Evolutionary conservation across 345 rosid species (phyloP).

Genomic region (Citrus cavaleriei): DNA sequence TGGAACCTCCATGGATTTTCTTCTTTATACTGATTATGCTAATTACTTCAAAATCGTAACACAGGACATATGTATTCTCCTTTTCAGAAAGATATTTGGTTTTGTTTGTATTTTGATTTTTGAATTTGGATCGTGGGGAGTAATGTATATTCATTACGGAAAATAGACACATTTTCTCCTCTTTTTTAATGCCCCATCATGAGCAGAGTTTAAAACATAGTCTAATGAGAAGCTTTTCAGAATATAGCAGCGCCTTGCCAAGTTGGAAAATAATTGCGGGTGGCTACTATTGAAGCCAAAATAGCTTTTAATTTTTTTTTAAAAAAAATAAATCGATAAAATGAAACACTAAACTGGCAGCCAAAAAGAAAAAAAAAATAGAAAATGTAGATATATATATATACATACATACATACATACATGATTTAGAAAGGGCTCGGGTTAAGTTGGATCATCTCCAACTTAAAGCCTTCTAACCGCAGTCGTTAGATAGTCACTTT

Average conservation of each 20-base stretch:
- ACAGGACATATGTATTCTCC: too few species aligned
- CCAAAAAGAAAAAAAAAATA: too few species aligned
- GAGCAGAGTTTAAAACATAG: neutral
- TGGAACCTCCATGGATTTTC: neutral
- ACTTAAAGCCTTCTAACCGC: too few species aligned
- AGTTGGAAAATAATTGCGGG: neutral
- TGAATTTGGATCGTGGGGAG: constrained; percentile 3
- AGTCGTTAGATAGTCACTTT: too few species aligned
- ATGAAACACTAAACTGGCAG: too few species aligned
- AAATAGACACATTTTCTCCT: neutral
- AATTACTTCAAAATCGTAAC: too few species aligned
- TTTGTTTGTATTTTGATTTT: neutral
- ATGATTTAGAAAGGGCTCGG: too few species aligned
- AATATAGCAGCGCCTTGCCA: neutral
- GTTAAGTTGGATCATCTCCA: too few species aligned
- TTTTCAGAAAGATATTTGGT: neutral
- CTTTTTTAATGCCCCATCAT: neutral
- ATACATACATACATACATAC: too few species aligned
- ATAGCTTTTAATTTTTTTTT: neutral
- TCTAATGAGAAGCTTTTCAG: neutral
- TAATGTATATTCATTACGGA: neutral
- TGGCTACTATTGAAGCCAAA: neutral
- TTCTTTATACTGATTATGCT: too few species aligned
- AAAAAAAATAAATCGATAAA: too few species aligned
- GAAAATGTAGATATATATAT: too few species aligned